Base-by-base conservation (phyloP, 768 basidiomycete species). In the Lentinula boryana region DNA sequence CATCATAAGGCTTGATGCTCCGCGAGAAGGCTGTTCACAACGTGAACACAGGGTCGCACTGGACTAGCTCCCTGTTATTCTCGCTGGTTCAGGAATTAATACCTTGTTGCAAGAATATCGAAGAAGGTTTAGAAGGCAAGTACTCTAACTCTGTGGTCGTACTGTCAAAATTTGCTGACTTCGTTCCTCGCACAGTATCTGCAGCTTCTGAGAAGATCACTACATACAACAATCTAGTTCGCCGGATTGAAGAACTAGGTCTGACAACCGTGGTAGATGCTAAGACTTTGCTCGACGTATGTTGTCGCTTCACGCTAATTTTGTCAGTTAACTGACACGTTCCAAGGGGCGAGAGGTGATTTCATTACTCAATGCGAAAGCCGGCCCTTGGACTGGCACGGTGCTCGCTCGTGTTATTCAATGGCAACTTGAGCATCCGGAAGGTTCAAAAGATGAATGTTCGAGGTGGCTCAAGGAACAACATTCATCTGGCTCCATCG, bases 401-500 rank as follows among this genome's bases (percentile, higher is more conserved):
- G 79, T 87, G 5, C 76, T 93, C 18, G 74, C 79, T n/a, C 80
- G 78, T 51, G 79, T 98, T 27, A 68, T 93, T 18, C 83, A 87
- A 62, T 98, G 95, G 95, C 93, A 95, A 66, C 78, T 98, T 6
- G 86, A 84, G 38, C 75, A 94, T 69, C 92, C 95, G 0, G 67
- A 77, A 2, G 81, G 79, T 1, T 81, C 83, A 4, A 83, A 84
- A 67, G 87, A 84, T 5, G 82, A 85, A 4, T 95, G 93, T 68
- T 69, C 76, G 32, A 69, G 69, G 12, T 97, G 93, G 93, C 74
- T 98, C 46, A 72, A 74, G 60, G 71, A 72, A n/a, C 82, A 87
- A 66, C 77, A 77, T 40, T 68, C 66, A 7, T 75, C 78, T 27
- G 84, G 83, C n/a, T 70, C 74, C 43, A 67, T 88, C 65, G 59